Evolutionary conservation across 306 rosid species (phyloP).

Genomic region (Quercus alba): DNA sequence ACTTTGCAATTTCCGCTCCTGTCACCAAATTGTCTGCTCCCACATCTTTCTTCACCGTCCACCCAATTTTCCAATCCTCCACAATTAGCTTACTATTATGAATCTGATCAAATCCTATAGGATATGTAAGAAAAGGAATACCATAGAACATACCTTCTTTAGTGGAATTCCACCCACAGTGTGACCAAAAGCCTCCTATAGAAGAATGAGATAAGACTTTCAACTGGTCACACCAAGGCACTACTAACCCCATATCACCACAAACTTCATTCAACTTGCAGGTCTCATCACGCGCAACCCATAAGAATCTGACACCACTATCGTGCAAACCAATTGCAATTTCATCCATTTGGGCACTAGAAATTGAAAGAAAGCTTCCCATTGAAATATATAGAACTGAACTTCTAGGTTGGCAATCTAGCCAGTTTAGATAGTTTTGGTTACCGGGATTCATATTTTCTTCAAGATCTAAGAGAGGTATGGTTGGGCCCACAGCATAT

Average conservation of each 20-base stretch:
- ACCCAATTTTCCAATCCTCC: background rate
- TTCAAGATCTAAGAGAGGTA: conserved; percentile 36
- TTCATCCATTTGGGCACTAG: background rate
- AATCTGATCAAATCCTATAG: background rate
- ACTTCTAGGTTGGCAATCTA: conserved; percentile 27
- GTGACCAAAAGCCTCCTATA: background rate
- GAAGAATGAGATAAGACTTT: background rate
- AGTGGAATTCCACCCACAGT: conserved; percentile 2
- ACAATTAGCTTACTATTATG: background rate
- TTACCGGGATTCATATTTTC: background rate
- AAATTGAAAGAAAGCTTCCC: background rate
- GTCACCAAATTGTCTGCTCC: background rate
- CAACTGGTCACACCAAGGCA: background rate
- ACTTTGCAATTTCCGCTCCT: background rate
- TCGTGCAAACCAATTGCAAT: background rate
- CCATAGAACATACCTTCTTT: background rate
- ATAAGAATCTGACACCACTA: background rate
- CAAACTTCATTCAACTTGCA: background rate
- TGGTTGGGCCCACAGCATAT: conserved; percentile 50
- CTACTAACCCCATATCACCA: background rate
- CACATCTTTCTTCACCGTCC: background rate
- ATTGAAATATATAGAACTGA: background rate
- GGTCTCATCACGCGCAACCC: background rate
- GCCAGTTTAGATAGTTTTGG: conserved; percentile 33
- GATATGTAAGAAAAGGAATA: background rate